These are phyloP conservation scores for Neocucurbitaria cava DNA, from an alignment of 2,329 filamentous ascomycete species.

Conservation along the genomic window DNA sequence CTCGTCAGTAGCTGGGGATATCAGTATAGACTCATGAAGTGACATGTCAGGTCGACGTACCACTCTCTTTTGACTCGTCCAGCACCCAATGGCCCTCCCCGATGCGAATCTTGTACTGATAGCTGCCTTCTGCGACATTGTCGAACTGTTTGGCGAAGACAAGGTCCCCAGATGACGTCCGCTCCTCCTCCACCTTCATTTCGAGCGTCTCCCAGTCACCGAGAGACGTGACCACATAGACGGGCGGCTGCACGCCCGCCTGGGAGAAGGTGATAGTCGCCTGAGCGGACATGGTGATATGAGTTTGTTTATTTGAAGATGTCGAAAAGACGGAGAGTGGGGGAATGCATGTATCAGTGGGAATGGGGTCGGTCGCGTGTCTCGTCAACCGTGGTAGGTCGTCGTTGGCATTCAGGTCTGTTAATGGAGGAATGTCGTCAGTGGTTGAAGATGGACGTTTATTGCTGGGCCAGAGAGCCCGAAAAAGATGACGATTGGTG, in stretches of 20 bases:
- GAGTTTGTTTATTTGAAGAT: not conserved
- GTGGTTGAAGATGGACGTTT: conserved; percentile 29
- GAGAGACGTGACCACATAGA: conserved; percentile 75
- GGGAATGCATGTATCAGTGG: conserved; percentile 1
- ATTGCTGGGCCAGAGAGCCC: conserved; percentile 19
- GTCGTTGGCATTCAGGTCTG: conserved; percentile 17
- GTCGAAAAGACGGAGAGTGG: conserved; percentile 2
- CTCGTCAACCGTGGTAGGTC: conserved; percentile 15
- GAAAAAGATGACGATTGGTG: conserved; percentile 22
- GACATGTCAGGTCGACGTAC: conserved; percentile 54
- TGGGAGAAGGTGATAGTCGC: conserved; percentile 68
- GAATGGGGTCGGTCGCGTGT: conserved; percentile 20
- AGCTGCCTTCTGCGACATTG: conserved; percentile 63
- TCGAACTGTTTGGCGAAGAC: conserved; percentile 65
- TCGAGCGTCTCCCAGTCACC: conserved; percentile 72
- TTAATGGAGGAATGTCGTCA: conserved; percentile 33
- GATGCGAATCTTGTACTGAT: conserved; percentile 78
- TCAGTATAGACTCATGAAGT: conserved; percentile 19
- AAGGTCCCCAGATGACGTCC: conserved; percentile 60
- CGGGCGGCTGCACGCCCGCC: conserved; percentile 67
- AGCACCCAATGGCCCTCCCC: conserved; percentile 71
- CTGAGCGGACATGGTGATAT: conserved; percentile 26
- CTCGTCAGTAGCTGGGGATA: conserved; percentile 57
- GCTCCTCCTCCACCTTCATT: conserved; percentile 62
- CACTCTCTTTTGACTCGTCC: conserved; percentile 66